A percentile compares a stretch with the other conserved stretches of the same genome.
Evolutionary conservation across 768 basidiomycete species (phyloP).

Genomic region (Trametes cingulata): DNA sequence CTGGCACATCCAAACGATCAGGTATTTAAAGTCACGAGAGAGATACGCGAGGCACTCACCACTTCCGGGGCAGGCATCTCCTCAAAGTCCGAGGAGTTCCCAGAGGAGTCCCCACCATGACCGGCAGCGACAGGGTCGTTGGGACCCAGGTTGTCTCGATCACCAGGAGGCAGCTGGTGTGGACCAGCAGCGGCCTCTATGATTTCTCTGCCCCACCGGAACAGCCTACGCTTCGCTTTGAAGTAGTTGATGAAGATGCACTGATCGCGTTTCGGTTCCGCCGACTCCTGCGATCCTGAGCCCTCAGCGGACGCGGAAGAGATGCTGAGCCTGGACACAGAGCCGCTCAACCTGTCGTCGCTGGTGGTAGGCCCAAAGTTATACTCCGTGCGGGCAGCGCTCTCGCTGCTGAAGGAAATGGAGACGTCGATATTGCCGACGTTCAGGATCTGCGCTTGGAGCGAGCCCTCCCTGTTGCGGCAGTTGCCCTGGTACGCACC

Average conservation of each 20-base stretch:
- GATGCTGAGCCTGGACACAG: no score
- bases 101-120: not conserved
- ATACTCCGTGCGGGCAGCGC: not conserved
- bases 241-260: constrained; percentile 22
- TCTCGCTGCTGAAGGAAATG: not conserved
- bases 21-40: not conserved
- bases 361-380: not conserved
- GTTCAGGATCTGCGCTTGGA: not conserved
- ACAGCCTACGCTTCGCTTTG: constrained; percentile 13
- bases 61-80: not conserved
- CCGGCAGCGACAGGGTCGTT: not conserved
- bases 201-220: not conserved
- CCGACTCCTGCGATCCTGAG: not conserved
- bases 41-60: not conserved
- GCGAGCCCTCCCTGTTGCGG: not conserved
- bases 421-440: not conserved
- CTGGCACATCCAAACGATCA: not conserved
- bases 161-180: constrained; percentile 1
- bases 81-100: not conserved
- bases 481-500: not conserved
- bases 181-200: constrained; percentile 19
- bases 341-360: no score
- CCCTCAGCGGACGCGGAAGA: not conserved
- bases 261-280: not conserved
- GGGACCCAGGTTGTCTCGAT: not conserved